Evolutionary conservation across 2,329 filamentous ascomycete species (phyloP), one percentile per base, ranked within the genome.

Genomic region (Alternaria rosae): DNA sequence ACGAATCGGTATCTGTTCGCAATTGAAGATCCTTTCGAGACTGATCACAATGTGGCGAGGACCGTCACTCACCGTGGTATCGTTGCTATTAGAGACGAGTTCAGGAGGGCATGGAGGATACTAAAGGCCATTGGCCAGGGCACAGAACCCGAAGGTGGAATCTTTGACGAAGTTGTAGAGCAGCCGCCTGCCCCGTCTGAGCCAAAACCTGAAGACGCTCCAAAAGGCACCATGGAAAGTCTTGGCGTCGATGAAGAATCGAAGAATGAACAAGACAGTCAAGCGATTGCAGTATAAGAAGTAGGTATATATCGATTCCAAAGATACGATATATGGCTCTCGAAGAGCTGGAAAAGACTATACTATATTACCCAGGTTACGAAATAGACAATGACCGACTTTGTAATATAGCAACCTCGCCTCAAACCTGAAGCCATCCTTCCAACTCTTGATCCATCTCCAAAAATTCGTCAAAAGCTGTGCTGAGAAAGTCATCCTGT

Each of bases 1-100:
- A 87, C 91, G 3, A 88, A 93, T 72, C 88, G 93, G 12, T 97
- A 93, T 76, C 85, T 97, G 5, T 91, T 97, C 68, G 92, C 92
- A 30, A 94, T 97, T 62, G 94, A 97, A 76, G 94, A 97, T 76
- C 94, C 94, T 0, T 97, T 97, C 72, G 93, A 97, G 81, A 80
- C 89, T 3, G 89, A 93, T 42, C 93, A 97, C 79, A 97, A 97
- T 70, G 91, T 97, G 32, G 94, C 92, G 4, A 85, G 92, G 52
- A 97, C 93, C 0, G 93, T 97, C 1, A 93, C 91, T 7, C 91
- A 94, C 72, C 87, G 89, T 62, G 92, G 93, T 3, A 92, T 97
- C 65, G 89, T 92, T 2, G 86, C 90, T 1, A 95, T 97, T 62
- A 85, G 92, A 42, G 91, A 95, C 70, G 93, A 97, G 79, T 95